Evolutionary conservation across 2,329 filamentous ascomycete genomes (phyloP).

Genomic region (Curvularia hawaiiensis): DNA sequence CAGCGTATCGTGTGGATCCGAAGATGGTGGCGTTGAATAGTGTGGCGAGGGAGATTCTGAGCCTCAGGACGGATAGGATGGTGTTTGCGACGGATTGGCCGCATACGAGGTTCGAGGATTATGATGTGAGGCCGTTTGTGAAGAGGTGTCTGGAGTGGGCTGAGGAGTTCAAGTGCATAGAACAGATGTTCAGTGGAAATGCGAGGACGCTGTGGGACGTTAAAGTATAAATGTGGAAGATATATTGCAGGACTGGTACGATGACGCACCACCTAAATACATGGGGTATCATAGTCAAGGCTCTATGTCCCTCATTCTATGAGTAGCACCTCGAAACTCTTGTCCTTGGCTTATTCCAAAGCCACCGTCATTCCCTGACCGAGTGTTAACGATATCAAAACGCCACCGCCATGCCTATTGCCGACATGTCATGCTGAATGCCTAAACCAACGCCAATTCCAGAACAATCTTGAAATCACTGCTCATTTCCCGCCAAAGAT

Average conservation of each 20-base stretch:
- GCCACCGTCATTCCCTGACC: neutral
- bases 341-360: neutral
- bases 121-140: neutral
- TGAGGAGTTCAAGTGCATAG: neutral
- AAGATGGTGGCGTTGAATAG: neutral
- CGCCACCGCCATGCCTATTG: conserved; percentile 5
- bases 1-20: neutral
- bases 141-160: neutral
- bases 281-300: neutral
- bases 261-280: neutral
- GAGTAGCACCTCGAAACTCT: neutral
- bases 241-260: neutral
- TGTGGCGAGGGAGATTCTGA: neutral
- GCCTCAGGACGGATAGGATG: neutral
- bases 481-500: conserved; percentile 26
- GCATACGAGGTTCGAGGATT: neutral
- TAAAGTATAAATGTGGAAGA: neutral
- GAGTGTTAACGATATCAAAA: neutral
- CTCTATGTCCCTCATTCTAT: neutral
- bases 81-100: conserved; percentile 4
- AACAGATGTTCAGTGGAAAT: neutral
- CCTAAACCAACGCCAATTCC: conserved; percentile 1
- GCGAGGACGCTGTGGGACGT: conserved; percentile 1
- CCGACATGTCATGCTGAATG: neutral
- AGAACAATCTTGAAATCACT: neutral